Percentiles rank a stretch among this genome's conserved stretches.
Evolutionary conservation across 257 asterid genomes (phyloP).

Genomic region (Capsicum baccatum): DNA sequence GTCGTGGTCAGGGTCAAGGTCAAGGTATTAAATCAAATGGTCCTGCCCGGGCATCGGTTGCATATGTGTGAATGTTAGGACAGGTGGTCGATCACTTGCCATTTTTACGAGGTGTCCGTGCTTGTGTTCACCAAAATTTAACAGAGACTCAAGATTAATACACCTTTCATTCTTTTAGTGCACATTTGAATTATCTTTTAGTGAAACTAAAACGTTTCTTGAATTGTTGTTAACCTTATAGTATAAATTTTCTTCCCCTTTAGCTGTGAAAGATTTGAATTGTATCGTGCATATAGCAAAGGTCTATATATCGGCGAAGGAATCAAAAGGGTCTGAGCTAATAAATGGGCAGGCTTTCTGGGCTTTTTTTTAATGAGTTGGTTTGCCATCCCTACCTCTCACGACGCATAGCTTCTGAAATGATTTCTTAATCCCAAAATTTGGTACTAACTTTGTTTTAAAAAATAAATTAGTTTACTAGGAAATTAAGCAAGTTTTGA

Average conservation of each 20-base stretch:
- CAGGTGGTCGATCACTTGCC: not conserved
- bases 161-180: not conserved
- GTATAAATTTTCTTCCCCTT: not conserved
- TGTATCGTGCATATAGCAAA: not conserved
- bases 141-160: not conserved
- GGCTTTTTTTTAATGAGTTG: too few species aligned
- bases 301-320: not conserved
- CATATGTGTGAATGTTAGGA: constrained; percentile 3
- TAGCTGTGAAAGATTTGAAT: not conserved
- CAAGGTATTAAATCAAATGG: constrained; percentile 10
- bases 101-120: not conserved
- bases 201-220: not conserved
- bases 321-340: not conserved
- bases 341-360: not conserved
- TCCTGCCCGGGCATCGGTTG: constrained; percentile 19
- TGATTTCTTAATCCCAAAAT: not conserved
- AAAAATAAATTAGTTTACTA: not conserved
- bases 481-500: not conserved
- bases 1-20: not conserved
- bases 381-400: not conserved
- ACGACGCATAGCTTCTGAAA: not conserved
- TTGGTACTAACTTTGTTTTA: not conserved
- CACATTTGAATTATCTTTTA: not conserved
- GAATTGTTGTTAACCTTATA: not conserved
- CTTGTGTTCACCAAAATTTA: not conserved